Evolutionary conservation across 306 rosid genomes (phyloP).

Genomic region (Fagus sylvatica): DNA sequence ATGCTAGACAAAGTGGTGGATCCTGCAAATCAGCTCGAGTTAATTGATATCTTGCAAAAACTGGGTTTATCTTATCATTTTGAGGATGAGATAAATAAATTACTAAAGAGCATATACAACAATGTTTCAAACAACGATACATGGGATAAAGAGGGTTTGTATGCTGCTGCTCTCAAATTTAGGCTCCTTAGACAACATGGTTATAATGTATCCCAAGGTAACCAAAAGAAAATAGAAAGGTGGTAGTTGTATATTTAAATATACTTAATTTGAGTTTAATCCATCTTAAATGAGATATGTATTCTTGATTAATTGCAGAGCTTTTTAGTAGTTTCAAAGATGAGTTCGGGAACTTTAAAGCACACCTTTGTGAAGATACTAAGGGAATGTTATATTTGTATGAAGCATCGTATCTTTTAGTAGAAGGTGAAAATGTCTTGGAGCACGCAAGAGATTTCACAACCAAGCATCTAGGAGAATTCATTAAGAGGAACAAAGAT

Average conservation of each 20-base stretch:
- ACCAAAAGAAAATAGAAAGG: background rate
- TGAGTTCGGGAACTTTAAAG: background rate
- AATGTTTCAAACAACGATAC: too few species aligned
- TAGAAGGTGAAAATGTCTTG: slow-evolving; percentile 10
- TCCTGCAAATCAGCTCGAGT: slow-evolving; percentile 20
- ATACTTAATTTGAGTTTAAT: background rate
- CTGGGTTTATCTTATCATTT: slow-evolving; percentile 23
- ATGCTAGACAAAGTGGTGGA: background rate
- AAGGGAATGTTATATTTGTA: slow-evolving; percentile 15
- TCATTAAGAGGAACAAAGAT: background rate
- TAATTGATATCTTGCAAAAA: slow-evolving; percentile 19
- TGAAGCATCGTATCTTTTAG: slow-evolving; percentile 14
- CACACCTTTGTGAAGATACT: background rate
- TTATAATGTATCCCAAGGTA: background rate
- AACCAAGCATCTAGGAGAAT: background rate
- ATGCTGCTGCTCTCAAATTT: too few species aligned
- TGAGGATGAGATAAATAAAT: background rate
- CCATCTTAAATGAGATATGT: background rate
- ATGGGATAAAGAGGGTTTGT: too few species aligned
- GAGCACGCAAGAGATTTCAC: slow-evolving; percentile 19
- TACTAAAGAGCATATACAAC: too few species aligned
- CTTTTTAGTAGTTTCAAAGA: slow-evolving; percentile 2
- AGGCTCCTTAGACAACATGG: too few species aligned
- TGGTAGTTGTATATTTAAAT: background rate
- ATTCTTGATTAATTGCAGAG: slow-evolving; percentile 6